Evolutionary conservation across 306 rosid species (phyloP), one percentile per base, ranked within the genome.

Genomic region (Castanopsis chinensis): DNA sequence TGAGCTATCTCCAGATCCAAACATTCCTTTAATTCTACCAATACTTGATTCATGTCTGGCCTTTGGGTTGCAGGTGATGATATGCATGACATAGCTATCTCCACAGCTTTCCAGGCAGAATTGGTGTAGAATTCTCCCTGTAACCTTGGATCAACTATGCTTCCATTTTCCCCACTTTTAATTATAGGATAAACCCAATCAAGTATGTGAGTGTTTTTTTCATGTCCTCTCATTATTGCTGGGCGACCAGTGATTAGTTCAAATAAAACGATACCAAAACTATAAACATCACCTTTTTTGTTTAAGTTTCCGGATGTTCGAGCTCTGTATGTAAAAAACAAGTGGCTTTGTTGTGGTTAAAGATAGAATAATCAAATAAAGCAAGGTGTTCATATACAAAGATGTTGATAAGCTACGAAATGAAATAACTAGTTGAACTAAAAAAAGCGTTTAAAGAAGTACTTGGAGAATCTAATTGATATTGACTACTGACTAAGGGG

Each of bases 91-190:
- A 76, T 32, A 5, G 79, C 89, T 33, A 77, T 80, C 55, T 86
- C 87, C 8, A 71, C 74, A 41, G 4, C 20, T 74, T 78, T 86
- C 83, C 87, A 77, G 1, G 72, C 83, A 14, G 85, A 80, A 71
- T 68, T 74, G 20, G 6, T 33, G 37, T 49, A 55, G 58, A 68
- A 81, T 27, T 69, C 32, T 55, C 79, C 71, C 10, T 75, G 35
- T 18, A 73, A 53, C 71, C 84, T 75, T 51, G 67, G 18, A 69
- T 81, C 76, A 21, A 58, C 30, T 18, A 81, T 25, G 25, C 19
- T 32, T 80, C 37, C 32, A 4, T 69, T 81, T 15, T 76, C 76
- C 55, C 85, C 80, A 0, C 3, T 71, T 20, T 81, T 20, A 33
- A 76, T 28, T 54, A n/a, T 14, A 21, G 85, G 85, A 33, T 5